Conservation (phyloP, 148 eudicot genomes). For the Polygonum maritimum region DNA sequence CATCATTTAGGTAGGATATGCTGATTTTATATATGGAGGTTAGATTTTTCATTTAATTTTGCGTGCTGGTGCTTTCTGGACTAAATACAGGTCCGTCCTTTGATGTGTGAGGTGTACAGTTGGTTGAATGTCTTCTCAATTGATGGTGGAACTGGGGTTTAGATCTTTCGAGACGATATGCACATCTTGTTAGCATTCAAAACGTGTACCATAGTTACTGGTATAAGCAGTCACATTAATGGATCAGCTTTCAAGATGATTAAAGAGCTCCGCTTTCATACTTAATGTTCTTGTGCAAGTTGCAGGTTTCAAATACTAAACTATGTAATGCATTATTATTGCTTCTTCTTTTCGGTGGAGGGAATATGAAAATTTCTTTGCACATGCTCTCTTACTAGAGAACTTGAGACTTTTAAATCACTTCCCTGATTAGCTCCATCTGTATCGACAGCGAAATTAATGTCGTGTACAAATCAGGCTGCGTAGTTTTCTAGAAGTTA, state of each 20-base stretch:
- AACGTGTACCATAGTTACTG: neutral
- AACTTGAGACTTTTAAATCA: too few relatives aligned
- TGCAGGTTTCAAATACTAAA: neutral
- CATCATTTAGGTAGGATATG: neutral
- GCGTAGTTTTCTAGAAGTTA: neutral
- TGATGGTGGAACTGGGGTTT: neutral
- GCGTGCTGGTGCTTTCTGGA: neutral
- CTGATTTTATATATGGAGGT: neutral
- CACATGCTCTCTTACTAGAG: too few relatives aligned
- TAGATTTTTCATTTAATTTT: neutral
- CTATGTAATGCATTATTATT: neutral
- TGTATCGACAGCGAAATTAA: neutral
- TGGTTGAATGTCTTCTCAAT: neutral
- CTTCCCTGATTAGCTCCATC: neutral
- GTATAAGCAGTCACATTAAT: neutral
- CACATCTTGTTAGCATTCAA: neutral
- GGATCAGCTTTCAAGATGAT: neutral
- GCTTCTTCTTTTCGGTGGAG: neutral
- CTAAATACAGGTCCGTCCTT: neutral
- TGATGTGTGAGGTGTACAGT: neutral
- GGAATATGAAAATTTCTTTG: neutral
- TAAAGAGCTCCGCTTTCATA: neutral
- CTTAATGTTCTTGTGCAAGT: neutral
- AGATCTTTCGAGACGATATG: neutral
- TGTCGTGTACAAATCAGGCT: neutral